Evolutionary conservation across 306 rosid species (phyloP), one percentile per base, ranked within the genome.

Genomic region (Corylus heterophylla): DNA sequence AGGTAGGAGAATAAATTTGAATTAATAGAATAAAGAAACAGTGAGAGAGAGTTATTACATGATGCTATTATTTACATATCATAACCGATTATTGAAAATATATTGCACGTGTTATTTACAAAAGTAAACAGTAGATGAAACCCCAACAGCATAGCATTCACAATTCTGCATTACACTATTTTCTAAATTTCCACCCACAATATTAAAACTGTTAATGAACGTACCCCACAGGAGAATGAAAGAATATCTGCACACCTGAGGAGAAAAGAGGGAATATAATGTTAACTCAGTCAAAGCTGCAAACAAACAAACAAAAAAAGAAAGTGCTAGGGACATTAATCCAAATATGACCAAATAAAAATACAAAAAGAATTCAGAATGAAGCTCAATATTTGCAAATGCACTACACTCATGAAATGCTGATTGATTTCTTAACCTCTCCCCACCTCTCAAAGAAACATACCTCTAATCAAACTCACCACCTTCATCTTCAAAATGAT

Each of bases 381-480:
- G 22, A 22, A 22, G 22, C 22, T 22, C 22, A 22, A 22, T 22
- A 22, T 22, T 22, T 22, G 22, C 22, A 22, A 0, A 22, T 22
- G 22, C 22, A 22, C 22, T 22, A 22, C 22, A 22, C 22, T 22
- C 22, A 22, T 22, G 22, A 22, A 22, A 22, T 22, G 22, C 22
- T 22, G 22, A 22, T 22, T 22, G 22, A 22, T 22, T 22, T 22
- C 25, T 22, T 22, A 22, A 22, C 25, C 25, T 22, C 25, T 22
- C 25, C 25, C 25, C 25, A 22, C 25, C 25, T 22, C 25, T 22
- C 25, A 22, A 22, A 35, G 56, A 11, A 71, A 16, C 17, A 70
- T 89, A 89, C 97, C 98, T 92, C 86, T 86, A 89, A 83, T 84
- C 88, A 83, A 79, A 79, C 69, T 83, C 86, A 52, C 79, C 86